Conservation (phyloP, 1,139 yeast species). For the Suhomyces panamericanus region DNA sequence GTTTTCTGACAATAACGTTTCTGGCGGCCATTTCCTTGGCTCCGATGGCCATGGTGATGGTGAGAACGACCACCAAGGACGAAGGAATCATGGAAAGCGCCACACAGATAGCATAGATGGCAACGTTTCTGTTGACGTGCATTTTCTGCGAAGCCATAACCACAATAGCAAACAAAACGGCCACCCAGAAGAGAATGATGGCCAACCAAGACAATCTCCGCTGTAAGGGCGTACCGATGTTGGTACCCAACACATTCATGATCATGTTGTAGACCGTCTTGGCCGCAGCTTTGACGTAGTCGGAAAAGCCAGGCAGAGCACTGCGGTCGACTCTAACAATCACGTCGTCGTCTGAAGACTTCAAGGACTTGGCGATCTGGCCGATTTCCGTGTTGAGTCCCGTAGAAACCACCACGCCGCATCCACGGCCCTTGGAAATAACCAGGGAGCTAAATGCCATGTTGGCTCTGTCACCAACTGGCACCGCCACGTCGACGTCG, state of each 20-base stretch:
- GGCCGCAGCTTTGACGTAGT: constrained; percentile 19
- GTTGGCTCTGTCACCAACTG: constrained; percentile 77
- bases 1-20: constrained; percentile 73
- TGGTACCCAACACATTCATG: constrained; percentile 72
- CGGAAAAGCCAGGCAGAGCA: constrained; percentile 13
- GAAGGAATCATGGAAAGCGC: constrained; percentile 86
- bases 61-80: constrained; percentile 73
- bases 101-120: constrained; percentile 80
- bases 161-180: constrained; percentile 73
- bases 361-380: constrained; percentile 66
- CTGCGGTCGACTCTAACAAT: constrained; percentile 28
- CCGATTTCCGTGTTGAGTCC: constrained; percentile 79
- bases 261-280: constrained; percentile 32
- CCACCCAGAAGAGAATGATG: constrained; percentile 63
- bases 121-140: constrained; percentile 66
- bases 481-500: constrained; percentile 39
- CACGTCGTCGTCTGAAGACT: constrained; percentile 27
- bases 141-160: constrained; percentile 80
- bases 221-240: constrained; percentile 76
- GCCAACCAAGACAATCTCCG: constrained; percentile 70
- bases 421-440: constrained; percentile 76
- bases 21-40: constrained; percentile 74
- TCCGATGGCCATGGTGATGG: constrained; percentile 86
- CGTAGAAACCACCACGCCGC: constrained; percentile 65
- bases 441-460: constrained; percentile 72